These are phyloP conservation scores for Parmelia sp. DNA, from an alignment of 495 filamentous ascomycete genomes.

Conservation along the genomic window DNA sequence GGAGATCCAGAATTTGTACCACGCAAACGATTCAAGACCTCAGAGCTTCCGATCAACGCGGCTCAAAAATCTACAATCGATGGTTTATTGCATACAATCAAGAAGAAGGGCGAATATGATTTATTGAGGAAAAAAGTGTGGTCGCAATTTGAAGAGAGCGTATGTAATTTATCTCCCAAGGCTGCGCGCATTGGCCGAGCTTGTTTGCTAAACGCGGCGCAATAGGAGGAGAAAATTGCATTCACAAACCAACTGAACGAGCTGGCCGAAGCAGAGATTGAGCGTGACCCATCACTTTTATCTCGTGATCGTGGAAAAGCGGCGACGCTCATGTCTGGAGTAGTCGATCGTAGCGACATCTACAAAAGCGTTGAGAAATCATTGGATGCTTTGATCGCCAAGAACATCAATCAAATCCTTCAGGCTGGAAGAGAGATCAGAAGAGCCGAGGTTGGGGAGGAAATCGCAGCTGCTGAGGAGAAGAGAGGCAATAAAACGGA, in stretches of 20 bases:
- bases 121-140: conserved; percentile 72
- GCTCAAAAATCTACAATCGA: conserved; percentile 71
- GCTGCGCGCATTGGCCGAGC: neutral
- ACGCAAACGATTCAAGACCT: conserved; percentile 71
- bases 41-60: conserved; percentile 70
- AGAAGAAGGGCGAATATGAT: conserved; percentile 89
- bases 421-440: conserved; percentile 62
- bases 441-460: conserved; percentile 66
- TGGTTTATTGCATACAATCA: conserved; percentile 69
- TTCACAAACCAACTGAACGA: conserved; percentile 62
- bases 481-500: conserved; percentile 70
- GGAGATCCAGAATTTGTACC: conserved; percentile 37
- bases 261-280: conserved; percentile 73
- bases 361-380: conserved; percentile 67
- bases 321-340: conserved; percentile 77
- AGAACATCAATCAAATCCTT: conserved; percentile 57
- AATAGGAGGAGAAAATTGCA: conserved; percentile 42
- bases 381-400: conserved; percentile 61
- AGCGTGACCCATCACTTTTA: conserved; percentile 68
- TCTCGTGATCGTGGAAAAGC: conserved; percentile 74
- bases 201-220: conserved; percentile 13
- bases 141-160: conserved; percentile 70
- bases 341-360: conserved; percentile 71
- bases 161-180: conserved; percentile 35
- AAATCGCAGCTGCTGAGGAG: conserved; percentile 61